Evolutionary conservation across 352 stramenopile species (phyloP).

Genomic region (Globisporangium viniferum): DNA sequence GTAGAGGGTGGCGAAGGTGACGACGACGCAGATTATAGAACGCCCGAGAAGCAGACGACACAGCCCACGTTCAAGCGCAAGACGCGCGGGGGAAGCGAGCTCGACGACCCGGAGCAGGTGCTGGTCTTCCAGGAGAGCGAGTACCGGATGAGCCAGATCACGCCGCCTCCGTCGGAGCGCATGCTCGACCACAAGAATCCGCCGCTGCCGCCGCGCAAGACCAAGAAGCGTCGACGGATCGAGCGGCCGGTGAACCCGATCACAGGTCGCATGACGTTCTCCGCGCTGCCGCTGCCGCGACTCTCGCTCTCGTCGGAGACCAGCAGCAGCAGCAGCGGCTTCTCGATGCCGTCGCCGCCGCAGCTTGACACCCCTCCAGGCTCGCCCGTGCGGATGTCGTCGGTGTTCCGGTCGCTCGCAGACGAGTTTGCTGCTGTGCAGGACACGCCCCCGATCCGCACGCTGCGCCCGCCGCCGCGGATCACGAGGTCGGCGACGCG

Average conservation of each 20-base stretch:
- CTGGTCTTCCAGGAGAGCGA: conserved; percentile 27
- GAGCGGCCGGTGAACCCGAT: conserved; percentile 13
- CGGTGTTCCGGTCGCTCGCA: conserved; percentile 61
- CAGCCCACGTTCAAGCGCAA: conserved; percentile 16
- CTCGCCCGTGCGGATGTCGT: conserved; percentile 19
- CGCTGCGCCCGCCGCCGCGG: conserved; percentile 39
- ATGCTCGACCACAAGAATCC: conserved; percentile 70
- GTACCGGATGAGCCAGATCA: conserved; percentile 44
- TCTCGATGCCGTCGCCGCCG: conserved; percentile 18
- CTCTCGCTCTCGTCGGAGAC: conserved; percentile 12
- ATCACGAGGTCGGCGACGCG: conserved; percentile 42
- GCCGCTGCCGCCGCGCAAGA: conserved; percentile 47
- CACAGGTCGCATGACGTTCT: conserved; percentile 16
- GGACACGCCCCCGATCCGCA: conserved; percentile 41
- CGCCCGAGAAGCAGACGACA: conserved; percentile 14
- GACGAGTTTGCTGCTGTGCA: conserved; percentile 65
- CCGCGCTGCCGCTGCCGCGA: conserved; percentile 17
- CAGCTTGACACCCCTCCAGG: conserved; percentile 35
- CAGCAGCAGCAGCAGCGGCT: conserved; percentile 13
- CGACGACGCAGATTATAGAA: conserved; percentile 12
- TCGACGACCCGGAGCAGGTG: conserved; percentile 18
- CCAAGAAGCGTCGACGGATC: conserved; percentile 28
- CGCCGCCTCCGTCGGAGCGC: conserved; percentile 54
- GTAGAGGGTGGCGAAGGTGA: neutral
- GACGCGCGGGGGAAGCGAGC: neutral